These are phyloP conservation scores for Elongisporangium anandrum DNA, from an alignment of 352 stramenopile genomes.

Conservation along the genomic window DNA sequence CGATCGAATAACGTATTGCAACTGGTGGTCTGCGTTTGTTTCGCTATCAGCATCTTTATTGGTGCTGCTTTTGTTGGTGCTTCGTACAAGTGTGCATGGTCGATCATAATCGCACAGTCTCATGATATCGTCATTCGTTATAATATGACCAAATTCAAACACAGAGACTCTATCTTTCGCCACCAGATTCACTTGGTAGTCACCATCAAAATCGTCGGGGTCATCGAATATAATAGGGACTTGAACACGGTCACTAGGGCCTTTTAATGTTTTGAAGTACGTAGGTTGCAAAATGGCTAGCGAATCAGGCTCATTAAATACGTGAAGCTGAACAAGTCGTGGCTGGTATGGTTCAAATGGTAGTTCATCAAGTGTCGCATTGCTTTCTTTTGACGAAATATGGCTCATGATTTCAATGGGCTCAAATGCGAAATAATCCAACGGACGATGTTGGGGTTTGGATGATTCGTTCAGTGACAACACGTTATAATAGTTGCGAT, in stretches of 20 bases:
- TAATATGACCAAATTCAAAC: constrained; percentile 37
- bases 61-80: constrained; percentile 18
- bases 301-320: constrained; percentile 40
- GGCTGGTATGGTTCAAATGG: constrained; percentile 6
- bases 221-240: constrained; percentile 55
- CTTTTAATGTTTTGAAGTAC: constrained; percentile 22
- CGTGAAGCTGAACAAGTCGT: constrained; percentile 44
- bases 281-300: constrained; percentile 44
- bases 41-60: constrained; percentile 16
- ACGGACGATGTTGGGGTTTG: background rate
- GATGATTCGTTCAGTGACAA: constrained; percentile 4
- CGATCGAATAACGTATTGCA: constrained; percentile 19
- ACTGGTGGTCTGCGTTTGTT: constrained; percentile 4
- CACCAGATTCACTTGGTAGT: constrained; percentile 45
- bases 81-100: constrained; percentile 38
- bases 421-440: constrained; percentile 41
- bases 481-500: constrained; percentile 52
- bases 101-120: constrained; percentile 37
- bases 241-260: constrained; percentile 9
- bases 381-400: background rate
- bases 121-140: constrained; percentile 56
- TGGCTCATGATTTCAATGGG: constrained; percentile 5
- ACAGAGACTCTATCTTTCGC: constrained; percentile 21
- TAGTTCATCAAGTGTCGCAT: background rate
- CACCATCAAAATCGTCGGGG: constrained; percentile 30